These are phyloP conservation scores for Suhomyces sp. DNA, from an alignment of 805 yeast genomes.

Conservation along the genomic window DNA sequence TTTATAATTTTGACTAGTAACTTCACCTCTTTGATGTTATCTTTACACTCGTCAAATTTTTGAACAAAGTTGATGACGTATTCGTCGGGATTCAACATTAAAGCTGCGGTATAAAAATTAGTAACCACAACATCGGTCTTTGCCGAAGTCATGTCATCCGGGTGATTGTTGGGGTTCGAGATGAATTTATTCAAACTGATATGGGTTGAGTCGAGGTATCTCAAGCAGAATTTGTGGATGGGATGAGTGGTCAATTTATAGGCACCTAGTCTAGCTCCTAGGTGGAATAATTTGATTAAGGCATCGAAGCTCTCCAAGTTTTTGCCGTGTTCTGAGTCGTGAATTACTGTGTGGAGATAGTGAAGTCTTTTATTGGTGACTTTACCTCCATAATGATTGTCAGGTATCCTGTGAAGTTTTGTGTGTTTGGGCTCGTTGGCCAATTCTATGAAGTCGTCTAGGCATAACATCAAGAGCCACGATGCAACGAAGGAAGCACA, in stretches of 20 bases:
- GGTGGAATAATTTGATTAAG: slow-evolving; percentile 33
- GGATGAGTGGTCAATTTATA: slow-evolving; percentile 21
- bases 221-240: slow-evolving; percentile 28
- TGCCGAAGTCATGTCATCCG: slow-evolving; percentile 12
- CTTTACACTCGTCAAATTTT: slow-evolving; percentile 21
- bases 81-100: slow-evolving; percentile 32
- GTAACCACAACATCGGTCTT: slow-evolving; percentile 24
- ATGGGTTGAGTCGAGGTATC: slow-evolving; percentile 33
- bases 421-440: no score
- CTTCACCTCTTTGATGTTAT: slow-evolving; percentile 24
- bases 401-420: slow-evolving; percentile 16
- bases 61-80: slow-evolving; percentile 25
- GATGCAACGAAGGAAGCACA: slow-evolving; percentile 25
- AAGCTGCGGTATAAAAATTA: slow-evolving; percentile 36
- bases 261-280: slow-evolving; percentile 33
- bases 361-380: slow-evolving; percentile 38
- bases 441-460: slow-evolving; percentile 36
- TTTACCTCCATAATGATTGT: slow-evolving; percentile 5
- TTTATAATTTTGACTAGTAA: slow-evolving; percentile 30
- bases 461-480: slow-evolving; percentile 35
- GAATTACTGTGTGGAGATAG: slow-evolving; percentile 27
- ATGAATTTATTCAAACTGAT: slow-evolving; percentile 16
- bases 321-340: slow-evolving; percentile 25
- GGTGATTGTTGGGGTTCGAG: slow-evolving; percentile 7
- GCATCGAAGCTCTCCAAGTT: slow-evolving; percentile 37